These are phyloP conservation scores for Smittium mucronatum DNA, from an alignment of 371 early-diverging fungal genomes.

Conservation along the genomic window DNA sequence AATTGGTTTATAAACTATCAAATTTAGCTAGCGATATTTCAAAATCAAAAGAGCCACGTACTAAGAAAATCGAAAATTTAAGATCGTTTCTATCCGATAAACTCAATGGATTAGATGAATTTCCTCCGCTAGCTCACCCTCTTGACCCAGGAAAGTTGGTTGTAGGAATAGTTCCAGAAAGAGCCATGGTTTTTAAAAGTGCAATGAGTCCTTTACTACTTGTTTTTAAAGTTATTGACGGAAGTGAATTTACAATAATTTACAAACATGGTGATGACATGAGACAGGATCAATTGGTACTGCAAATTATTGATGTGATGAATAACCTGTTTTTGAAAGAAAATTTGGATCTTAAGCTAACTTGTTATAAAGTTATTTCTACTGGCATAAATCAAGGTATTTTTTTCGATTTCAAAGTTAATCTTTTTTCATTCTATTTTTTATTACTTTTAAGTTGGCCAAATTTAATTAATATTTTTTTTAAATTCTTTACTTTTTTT, in stretches of 20 bases:
- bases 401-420: too few relatives aligned
- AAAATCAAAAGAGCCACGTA: slow-evolving; percentile 59
- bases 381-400: too few relatives aligned
- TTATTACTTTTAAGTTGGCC: too few relatives aligned
- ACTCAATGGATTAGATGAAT: slow-evolving; percentile 55
- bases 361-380: too few relatives aligned
- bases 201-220: slow-evolving; percentile 72
- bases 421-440: too few relatives aligned
- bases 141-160: slow-evolving; percentile 76
- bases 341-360: too few relatives aligned
- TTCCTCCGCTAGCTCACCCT: slow-evolving; percentile 70
- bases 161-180: slow-evolving; percentile 57
- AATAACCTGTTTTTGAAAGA: too few relatives aligned
- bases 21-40: slow-evolving; percentile 57
- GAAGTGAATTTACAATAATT: slow-evolving; percentile 71
- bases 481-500: too few relatives aligned
- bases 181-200: slow-evolving; percentile 79
- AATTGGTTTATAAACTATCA: slow-evolving; percentile 61
- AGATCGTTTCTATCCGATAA: slow-evolving; percentile 61
- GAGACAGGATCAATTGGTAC: slow-evolving; percentile 92
- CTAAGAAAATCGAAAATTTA: slow-evolving; percentile 76
- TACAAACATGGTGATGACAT: slow-evolving; percentile 95
- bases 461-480: too few relatives aligned
- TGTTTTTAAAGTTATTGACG: slow-evolving; percentile 64
- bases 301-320: slow-evolving; percentile 92